Evolutionary conservation across 2,329 filamentous ascomycete genomes (phyloP).

Genomic region (Aspergillus pseudotamarii): DNA sequence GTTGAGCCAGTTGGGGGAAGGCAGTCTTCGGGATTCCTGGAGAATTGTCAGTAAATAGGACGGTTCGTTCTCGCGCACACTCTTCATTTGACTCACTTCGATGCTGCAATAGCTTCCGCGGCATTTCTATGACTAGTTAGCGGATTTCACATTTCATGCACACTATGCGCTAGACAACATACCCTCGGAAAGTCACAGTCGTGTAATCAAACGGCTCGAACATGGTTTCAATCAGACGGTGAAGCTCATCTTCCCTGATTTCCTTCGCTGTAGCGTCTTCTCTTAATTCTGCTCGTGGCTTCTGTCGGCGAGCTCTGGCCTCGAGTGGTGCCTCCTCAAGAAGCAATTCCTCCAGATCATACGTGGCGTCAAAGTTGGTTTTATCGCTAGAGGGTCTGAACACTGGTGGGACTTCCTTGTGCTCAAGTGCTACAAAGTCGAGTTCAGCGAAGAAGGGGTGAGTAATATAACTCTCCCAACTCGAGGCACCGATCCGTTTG

Average conservation of each 20-base stretch:
- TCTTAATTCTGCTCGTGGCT: constrained; percentile 86
- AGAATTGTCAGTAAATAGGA: constrained; percentile 13
- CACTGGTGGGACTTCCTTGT: constrained; percentile 85
- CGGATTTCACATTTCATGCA: constrained; percentile 6
- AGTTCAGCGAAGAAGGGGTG: constrained; percentile 87
- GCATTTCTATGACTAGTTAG: constrained; percentile 30
- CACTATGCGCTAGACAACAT: constrained; percentile 34
- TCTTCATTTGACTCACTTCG: constrained; percentile 29
- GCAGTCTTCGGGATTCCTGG: constrained; percentile 44
- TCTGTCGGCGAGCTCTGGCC: constrained; percentile 87
- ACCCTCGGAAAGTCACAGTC: constrained; percentile 74
- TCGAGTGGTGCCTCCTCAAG: constrained; percentile 94
- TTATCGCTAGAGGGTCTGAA: constrained; percentile 95
- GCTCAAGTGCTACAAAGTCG: constrained; percentile 81
- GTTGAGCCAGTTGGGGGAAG: constrained; percentile 30
- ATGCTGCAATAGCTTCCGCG: constrained; percentile 44
- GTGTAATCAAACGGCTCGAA: constrained; percentile 98
- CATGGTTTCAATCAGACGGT: constrained; percentile 89
- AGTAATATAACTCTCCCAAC: constrained; percentile 81
- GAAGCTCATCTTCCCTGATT: constrained; percentile 90
- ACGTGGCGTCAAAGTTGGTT: constrained; percentile 98
- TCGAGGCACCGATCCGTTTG: constrained; percentile 78
- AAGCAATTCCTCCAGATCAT: constrained; percentile 90
- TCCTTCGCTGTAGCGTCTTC: constrained; percentile 95
- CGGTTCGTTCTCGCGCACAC: constrained; percentile 5